Conservation (phyloP, 2,329 filamentous ascomycete genomes). For the Myriosclerotinia duriaeana region DNA sequence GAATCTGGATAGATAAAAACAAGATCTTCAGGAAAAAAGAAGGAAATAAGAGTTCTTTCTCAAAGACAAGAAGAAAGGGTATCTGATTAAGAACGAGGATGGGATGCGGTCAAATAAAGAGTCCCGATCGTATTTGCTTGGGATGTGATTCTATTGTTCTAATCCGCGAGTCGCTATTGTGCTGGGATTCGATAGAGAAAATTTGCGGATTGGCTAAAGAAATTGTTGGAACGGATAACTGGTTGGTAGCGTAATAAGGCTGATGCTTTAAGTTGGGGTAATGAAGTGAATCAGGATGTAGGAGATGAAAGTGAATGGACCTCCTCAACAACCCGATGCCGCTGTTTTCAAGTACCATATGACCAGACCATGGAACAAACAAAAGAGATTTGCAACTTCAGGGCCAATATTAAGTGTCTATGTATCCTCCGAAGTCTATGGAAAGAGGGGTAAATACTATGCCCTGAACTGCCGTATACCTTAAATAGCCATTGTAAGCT, state of each 20-base stretch:
- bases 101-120: background rate
- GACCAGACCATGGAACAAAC: background rate
- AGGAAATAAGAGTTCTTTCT: background rate
- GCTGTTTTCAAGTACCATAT: background rate
- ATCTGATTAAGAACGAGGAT: background rate
- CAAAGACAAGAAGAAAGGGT: background rate
- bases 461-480: background rate
- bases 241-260: background rate
- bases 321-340: background rate
- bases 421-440: background rate
- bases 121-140: background rate
- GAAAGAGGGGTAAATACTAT: background rate
- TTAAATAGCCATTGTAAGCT: background rate
- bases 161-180: background rate
- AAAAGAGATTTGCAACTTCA: background rate
- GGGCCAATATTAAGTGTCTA: background rate
- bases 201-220: background rate
- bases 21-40: background rate
- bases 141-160: background rate
- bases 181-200: background rate
- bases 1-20: background rate
- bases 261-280: background rate
- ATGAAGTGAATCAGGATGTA: slow-evolving; percentile 9
- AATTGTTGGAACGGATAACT: background rate
- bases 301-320: slow-evolving; percentile 15